phyloP scores from a whole-genome alignment of 176 grass and related monocot species.

The Alloteropsis semialata region DNA sequence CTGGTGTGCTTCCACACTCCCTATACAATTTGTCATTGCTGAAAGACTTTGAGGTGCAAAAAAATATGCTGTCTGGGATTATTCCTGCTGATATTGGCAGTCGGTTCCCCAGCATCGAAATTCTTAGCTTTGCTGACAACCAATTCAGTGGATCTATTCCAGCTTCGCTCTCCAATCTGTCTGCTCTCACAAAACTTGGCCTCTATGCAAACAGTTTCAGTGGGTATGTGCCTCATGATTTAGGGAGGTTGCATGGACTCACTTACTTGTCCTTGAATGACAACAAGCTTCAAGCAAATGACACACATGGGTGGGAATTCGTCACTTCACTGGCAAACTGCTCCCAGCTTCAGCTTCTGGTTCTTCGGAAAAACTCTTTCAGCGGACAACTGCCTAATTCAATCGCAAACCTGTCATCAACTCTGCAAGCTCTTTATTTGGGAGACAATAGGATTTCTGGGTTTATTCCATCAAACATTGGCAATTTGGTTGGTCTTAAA shows the following conservation, averaged over 20 bases:
- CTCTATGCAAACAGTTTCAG: background rate
- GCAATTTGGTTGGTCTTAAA: slow-evolving; percentile 11
- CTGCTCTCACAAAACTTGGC: background rate
- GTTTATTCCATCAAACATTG: background rate
- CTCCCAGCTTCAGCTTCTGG: background rate
- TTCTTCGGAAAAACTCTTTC: background rate
- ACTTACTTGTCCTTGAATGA: background rate
- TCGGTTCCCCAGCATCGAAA: background rate
- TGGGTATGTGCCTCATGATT: background rate
- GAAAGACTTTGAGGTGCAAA: background rate
- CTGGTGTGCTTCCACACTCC: background rate
- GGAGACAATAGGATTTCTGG: slow-evolving; percentile 9
- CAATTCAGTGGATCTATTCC: background rate
- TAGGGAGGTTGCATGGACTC: slow-evolving; percentile 11
- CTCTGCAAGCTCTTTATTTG: background rate
- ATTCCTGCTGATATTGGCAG: background rate
- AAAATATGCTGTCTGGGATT: background rate
- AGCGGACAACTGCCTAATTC: slow-evolving; percentile 4
- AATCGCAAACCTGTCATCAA: background rate
- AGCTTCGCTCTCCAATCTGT: background rate
- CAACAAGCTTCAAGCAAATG: background rate
- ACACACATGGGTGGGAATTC: slow-evolving; percentile 23
- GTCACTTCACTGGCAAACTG: slow-evolving; percentile 15
- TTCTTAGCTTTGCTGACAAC: background rate
- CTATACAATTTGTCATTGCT: background rate